Evolutionary conservation across 2,329 filamentous ascomycete genomes (phyloP).

Genomic region (Cercospora brassicicola): DNA sequence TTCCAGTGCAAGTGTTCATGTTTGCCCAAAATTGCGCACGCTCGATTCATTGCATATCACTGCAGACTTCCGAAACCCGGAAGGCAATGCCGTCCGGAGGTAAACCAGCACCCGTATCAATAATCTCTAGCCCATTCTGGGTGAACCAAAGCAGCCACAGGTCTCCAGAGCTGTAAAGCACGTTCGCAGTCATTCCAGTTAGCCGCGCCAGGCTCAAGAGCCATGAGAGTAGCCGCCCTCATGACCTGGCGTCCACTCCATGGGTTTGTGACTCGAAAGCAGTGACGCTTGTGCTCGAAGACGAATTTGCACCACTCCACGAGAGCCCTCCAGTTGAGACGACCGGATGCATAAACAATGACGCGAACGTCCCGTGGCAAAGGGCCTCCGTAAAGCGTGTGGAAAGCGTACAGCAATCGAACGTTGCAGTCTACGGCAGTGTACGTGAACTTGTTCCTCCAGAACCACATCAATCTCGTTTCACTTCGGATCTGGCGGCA

Average conservation of each 20-base stretch:
- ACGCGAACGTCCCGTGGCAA: neutral
- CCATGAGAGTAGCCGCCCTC: neutral
- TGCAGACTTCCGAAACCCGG: no score
- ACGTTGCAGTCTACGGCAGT: neutral
- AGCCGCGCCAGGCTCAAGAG: neutral
- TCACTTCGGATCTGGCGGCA: constrained; percentile 13
- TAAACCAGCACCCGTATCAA: neutral
- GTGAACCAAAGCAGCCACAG: neutral
- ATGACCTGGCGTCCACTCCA: neutral
- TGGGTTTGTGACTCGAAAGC: neutral
- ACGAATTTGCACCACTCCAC: neutral
- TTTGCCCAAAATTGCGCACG: no score
- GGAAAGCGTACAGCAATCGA: neutral
- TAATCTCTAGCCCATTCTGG: neutral
- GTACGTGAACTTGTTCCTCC: neutral
- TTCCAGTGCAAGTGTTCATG: no score
- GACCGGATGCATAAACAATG: neutral
- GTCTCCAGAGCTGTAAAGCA: neutral
- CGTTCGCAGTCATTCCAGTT: neutral
- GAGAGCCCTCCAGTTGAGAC: neutral
- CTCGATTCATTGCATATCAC: no score
- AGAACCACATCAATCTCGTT: neutral
- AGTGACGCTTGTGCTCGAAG: neutral
- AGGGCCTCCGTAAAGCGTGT: neutral
- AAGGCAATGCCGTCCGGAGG: no score